Evolutionary conservation across 495 filamentous ascomycete species (phyloP).

Genomic region (Aspergillus baeticus): DNA sequence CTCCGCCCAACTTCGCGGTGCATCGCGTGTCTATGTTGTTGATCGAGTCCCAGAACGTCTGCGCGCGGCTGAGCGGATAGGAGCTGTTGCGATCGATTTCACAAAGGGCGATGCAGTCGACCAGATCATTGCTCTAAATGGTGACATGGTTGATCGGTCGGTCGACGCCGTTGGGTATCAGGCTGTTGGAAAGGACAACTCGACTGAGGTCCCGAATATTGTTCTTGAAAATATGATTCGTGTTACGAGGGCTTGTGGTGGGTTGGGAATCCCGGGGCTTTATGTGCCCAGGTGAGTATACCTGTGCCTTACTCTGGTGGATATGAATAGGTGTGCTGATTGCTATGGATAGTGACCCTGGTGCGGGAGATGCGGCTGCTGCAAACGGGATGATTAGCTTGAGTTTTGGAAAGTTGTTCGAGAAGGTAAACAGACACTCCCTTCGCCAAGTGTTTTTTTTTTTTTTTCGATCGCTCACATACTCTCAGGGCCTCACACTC

Average conservation of each 20-base stretch:
- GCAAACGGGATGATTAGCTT: constrained; percentile 55
- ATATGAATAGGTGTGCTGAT: neutral
- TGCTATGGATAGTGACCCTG: constrained; percentile 28
- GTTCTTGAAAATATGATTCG: constrained; percentile 48
- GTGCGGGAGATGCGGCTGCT: constrained; percentile 43
- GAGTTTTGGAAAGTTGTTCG: constrained; percentile 60
- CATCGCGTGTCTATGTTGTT: constrained; percentile 52
- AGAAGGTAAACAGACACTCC: constrained; percentile 44
- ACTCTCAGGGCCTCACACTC: constrained; percentile 34
- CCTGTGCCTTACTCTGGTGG: neutral
- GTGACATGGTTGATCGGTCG: constrained; percentile 50
- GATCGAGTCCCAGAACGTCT: constrained; percentile 55
- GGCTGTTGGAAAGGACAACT: constrained; percentile 41
- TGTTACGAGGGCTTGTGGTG: constrained; percentile 46
- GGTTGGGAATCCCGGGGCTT: constrained; percentile 47
- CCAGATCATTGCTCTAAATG: constrained; percentile 33
- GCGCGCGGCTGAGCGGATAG: constrained; percentile 51
- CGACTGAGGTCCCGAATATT: constrained; percentile 42
- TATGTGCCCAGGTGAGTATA: constrained; percentile 37
- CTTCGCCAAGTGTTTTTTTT: neutral
- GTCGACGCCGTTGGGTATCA: constrained; percentile 58
- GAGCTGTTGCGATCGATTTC: constrained; percentile 41
- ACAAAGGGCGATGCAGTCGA: constrained; percentile 37
- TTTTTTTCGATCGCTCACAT: constrained; percentile 24
- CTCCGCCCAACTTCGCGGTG: constrained; percentile 51